A percentile compares a stretch with the other conserved stretches of the same genome.
Conservation (phyloP, 805 yeast species). For the Vanderwaltozyma tropicalis region DNA sequence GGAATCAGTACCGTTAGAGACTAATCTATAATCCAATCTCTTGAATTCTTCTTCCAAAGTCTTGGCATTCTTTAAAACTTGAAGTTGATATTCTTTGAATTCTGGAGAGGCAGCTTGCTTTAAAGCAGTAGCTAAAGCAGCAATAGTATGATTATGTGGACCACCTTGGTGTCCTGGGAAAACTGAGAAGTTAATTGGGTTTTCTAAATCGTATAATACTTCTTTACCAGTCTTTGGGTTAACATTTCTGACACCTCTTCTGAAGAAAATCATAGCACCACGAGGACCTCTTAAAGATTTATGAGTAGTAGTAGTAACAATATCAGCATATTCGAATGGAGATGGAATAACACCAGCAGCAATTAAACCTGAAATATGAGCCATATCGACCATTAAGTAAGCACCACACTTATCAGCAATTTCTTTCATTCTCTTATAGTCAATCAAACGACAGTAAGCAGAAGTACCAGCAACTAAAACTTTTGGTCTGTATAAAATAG, state of each 20-base stretch:
- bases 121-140: conserved; percentile 94
- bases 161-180: conserved; percentile 99
- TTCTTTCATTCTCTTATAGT: conserved; percentile 91
- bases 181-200: conserved; percentile 92
- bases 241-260: conserved; percentile 85
- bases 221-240: conserved; percentile 89
- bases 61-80: conserved; percentile 82
- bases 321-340: conserved; percentile 94
- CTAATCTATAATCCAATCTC: conserved; percentile 65
- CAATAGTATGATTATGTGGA: conserved; percentile 97
- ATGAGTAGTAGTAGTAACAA: conserved; percentile 97
- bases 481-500: conserved; percentile 89
- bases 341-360: conserved; percentile 94
- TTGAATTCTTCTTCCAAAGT: conserved; percentile 67
- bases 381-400: conserved; percentile 93
- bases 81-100: conserved; percentile 79
- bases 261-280: conserved; percentile 99
- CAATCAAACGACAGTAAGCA: conserved; percentile 93
- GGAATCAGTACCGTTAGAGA: conserved; percentile 92
- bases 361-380: conserved; percentile 92
- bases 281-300: conserved; percentile 98
- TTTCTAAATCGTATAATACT: conserved; percentile 81
- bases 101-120: conserved; percentile 89
- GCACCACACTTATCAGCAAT: conserved; percentile 98
- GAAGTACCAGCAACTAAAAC: conserved; percentile 96